Evolutionary conservation across 768 basidiomycete species (phyloP).

Genomic region (Mycena kentingensis): DNA sequence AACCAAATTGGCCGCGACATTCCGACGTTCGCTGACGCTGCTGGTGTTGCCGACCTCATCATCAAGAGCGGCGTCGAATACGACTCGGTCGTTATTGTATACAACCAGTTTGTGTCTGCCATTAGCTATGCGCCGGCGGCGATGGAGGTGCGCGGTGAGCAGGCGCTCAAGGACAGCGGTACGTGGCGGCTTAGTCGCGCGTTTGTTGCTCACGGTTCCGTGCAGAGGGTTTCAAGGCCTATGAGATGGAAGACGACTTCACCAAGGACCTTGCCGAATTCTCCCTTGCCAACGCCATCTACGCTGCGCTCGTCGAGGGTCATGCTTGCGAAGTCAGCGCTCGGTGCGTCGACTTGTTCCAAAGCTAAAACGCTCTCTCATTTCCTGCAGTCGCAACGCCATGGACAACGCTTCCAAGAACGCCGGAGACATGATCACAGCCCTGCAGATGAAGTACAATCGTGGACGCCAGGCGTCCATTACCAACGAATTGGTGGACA

Average conservation of each 20-base stretch:
- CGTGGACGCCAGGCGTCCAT: conserved; percentile 98
- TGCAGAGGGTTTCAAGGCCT: conserved; percentile 75
- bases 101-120: conserved; percentile 87
- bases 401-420: conserved; percentile 99
- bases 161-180: conserved; percentile 81
- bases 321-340: conserved; percentile 95
- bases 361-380: neutral
- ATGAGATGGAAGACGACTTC: conserved; percentile 97
- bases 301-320: conserved; percentile 88
- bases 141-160: conserved; percentile 80
- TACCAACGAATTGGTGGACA: conserved; percentile 92
- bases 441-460: conserved; percentile 93
- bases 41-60: conserved; percentile 91
- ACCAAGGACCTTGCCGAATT: conserved; percentile 95
- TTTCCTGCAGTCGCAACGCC: conserved; percentile 75
- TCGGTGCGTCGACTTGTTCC: conserved; percentile 51
- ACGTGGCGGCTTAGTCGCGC: conserved; percentile 33
- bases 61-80: conserved; percentile 81
- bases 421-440: conserved; percentile 88
- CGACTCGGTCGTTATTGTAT: conserved; percentile 79
- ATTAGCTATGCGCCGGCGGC: conserved; percentile 84
- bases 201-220: neutral
- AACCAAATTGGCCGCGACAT: conserved; percentile 98
- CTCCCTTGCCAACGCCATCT: conserved; percentile 94
- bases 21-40: conserved; percentile 95